phyloP scores from a whole-genome alignment of 202 grass and related monocot species.

The Carex sylvatica region DNA sequence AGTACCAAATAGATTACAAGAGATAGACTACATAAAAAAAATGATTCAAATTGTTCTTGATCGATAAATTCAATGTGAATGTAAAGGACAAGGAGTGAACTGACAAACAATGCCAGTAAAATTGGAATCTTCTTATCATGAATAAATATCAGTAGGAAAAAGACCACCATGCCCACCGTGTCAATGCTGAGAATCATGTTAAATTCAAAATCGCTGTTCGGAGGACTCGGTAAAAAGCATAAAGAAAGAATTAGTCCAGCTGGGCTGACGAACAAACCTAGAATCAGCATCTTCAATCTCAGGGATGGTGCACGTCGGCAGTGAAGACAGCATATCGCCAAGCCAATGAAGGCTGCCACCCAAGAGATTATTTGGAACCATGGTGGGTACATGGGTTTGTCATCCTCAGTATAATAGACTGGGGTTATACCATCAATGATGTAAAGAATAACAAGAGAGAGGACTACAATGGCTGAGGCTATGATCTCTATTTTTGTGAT shows the following conservation, averaged over 20 bases:
- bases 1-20: not conserved
- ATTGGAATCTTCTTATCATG: not conserved
- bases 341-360: not conserved
- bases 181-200: not conserved
- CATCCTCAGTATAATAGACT: not conserved
- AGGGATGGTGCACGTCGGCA: not conserved
- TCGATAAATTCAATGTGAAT: not conserved
- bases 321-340: not conserved
- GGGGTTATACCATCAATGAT: not conserved
- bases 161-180: not conserved
- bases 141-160: not conserved
- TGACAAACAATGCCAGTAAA: not conserved
- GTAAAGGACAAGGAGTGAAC: not conserved
- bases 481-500: not conserved
- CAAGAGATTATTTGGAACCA: not conserved
- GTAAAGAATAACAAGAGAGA: slow-evolving; percentile 13
- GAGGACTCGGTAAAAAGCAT: not conserved
- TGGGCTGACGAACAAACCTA: not conserved
- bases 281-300: not conserved
- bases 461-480: not conserved
- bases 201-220: not conserved
- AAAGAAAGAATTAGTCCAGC: not conserved
- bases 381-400: not conserved
- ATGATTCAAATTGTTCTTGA: not conserved
- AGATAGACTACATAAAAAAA: not conserved